These are phyloP conservation scores for Bifiguratus adelaidae DNA, from an alignment of 192 early-diverging fungal genomes.

Conservation along the genomic window DNA sequence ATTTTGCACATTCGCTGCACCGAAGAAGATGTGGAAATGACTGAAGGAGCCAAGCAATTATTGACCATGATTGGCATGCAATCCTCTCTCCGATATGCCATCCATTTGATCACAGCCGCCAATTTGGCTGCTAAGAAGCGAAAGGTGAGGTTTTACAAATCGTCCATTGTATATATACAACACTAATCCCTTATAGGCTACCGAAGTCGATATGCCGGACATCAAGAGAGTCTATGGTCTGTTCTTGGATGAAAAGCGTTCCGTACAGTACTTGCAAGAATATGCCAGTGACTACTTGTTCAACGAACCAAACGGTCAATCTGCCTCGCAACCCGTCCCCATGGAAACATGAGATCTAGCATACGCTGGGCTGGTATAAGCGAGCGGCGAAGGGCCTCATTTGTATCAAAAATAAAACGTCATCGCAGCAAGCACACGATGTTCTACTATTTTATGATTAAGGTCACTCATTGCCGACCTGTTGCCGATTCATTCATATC, in stretches of 20 bases:
- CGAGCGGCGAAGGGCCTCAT: too few species aligned
- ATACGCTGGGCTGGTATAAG: too few species aligned
- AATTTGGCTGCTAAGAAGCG: conserved; percentile 84
- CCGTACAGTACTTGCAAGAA: conserved; percentile 90
- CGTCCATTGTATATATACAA: not conserved
- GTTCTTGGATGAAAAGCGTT: conserved; percentile 94
- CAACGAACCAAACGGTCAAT: too few species aligned
- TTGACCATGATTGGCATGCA: conserved; percentile 87
- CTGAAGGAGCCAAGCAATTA: conserved; percentile 73
- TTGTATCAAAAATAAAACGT: too few species aligned
- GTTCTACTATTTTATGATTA: too few species aligned
- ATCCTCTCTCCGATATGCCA: conserved; percentile 89
- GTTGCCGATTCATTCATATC: too few species aligned
- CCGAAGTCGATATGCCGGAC: conserved; percentile 87
- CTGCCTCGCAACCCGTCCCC: too few species aligned
- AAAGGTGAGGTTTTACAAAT: conserved; percentile 38
- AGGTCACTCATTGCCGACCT: too few species aligned
- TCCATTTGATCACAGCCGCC: conserved; percentile 95
- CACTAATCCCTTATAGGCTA: conserved; percentile 32
- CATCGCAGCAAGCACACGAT: too few species aligned
- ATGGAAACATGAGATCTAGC: too few species aligned
- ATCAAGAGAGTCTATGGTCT: conserved; percentile 90
- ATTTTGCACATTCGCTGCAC: conserved; percentile 84
- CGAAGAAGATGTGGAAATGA: conserved; percentile 90
- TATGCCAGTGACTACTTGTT: conserved; percentile 94